A percentile compares a stretch with the other conserved stretches of the same genome.
Evolutionary conservation across 352 stramenopile species (phyloP).

Genomic region (Phytophthora ohioensis): DNA sequence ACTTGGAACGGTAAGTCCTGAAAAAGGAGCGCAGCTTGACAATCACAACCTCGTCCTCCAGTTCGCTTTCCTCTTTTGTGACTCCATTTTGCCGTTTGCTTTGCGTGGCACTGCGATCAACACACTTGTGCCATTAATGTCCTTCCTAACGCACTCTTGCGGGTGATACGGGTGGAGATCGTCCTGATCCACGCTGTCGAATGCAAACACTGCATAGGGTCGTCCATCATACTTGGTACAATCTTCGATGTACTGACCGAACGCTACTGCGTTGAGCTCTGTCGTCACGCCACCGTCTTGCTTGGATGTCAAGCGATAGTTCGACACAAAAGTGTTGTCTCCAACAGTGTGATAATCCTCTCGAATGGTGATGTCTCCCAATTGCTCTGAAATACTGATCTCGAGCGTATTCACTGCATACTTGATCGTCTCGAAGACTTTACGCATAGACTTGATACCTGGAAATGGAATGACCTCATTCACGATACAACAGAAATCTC

Average conservation of each 20-base stretch:
- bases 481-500: neutral
- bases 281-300: neutral
- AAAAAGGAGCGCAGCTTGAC: neutral
- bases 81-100: too few relatives aligned
- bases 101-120: neutral
- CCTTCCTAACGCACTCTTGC: neutral
- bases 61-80: neutral
- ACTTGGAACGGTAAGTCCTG: neutral
- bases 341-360: neutral
- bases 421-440: constrained; percentile 5
- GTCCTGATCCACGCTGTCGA: neutral
- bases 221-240: neutral
- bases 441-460: constrained; percentile 10
- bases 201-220: neutral
- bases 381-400: neutral
- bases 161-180: neutral
- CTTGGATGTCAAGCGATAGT: neutral
- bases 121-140: neutral
- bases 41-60: neutral
- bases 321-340: neutral
- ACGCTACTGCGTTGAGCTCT: neutral
- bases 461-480: neutral
- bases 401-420: neutral
- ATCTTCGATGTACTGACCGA: neutral
- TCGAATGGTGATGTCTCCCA: neutral